phyloP scores from a whole-genome alignment of 1,284 basidiomycete species.

The Moesziomyces sp. region DNA sequence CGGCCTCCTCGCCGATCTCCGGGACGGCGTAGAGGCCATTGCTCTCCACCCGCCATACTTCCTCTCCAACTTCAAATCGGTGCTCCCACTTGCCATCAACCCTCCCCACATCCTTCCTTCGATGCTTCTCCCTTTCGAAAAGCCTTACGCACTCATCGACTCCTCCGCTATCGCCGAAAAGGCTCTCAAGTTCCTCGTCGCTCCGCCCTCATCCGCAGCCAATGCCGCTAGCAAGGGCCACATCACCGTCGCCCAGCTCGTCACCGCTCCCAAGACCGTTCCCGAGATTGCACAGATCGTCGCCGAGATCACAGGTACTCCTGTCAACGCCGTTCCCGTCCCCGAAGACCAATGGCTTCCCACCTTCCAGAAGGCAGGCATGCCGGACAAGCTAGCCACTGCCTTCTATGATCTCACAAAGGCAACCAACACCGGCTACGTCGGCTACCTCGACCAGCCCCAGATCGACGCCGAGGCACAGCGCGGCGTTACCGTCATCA shows the following conservation, averaged over 20 bases:
- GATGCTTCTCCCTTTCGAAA: slow-evolving; percentile 24
- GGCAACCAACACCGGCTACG: slow-evolving; percentile 5
- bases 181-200: slow-evolving; percentile 25
- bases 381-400: slow-evolving; percentile 8
- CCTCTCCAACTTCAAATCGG: slow-evolving; percentile 13
- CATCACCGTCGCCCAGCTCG: slow-evolving; percentile 19
- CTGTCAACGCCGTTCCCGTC: slow-evolving; percentile 21
- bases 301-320: slow-evolving; percentile 9
- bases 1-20: slow-evolving; percentile 10
- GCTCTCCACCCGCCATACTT: slow-evolving; percentile 14
- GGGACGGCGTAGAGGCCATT: slow-evolving; percentile 17
- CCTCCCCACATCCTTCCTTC: slow-evolving; percentile 30
- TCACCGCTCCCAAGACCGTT: slow-evolving; percentile 13
- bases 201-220: background rate
- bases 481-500: slow-evolving; percentile 16
- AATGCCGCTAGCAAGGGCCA: slow-evolving; percentile 5
- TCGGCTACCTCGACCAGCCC: slow-evolving; percentile 9
- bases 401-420: slow-evolving; percentile 16
- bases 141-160: slow-evolving; percentile 9
- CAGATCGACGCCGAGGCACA: slow-evolving; percentile 12
- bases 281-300: slow-evolving; percentile 22
- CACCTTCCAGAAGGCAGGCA: slow-evolving; percentile 22
- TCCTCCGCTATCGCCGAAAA: slow-evolving; percentile 13
- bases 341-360: slow-evolving; percentile 18
- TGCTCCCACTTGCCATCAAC: slow-evolving; percentile 19